Evolutionary conservation across 768 basidiomycete species (phyloP), one percentile per base, ranked within the genome.

Genomic region (Guyanaporus albipodus): DNA sequence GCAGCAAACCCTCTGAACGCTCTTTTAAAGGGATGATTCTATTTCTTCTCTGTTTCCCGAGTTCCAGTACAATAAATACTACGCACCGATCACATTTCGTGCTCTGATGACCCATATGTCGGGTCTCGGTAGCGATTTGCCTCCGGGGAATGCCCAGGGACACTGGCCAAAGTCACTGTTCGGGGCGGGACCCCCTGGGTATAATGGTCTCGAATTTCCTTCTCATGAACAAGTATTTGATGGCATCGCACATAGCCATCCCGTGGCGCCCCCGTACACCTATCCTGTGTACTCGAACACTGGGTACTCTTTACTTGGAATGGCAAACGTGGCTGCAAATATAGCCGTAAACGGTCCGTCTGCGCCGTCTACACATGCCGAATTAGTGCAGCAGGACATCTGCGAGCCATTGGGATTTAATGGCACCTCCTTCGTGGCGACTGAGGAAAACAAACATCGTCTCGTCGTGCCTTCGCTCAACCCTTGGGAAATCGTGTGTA

Each of bases 351-450:
- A 51, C 23, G 57, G 48, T 19, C 44, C 49, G 6, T 49, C 56
- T n/a, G 56, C 55, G 14, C 52, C 50, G 14, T 54, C 54, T 5
- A 70, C 67, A 0, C 70, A 77, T 48, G 68, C 71, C 11, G 73
- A 75, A 9, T 60, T 79, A 15, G 12, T 80, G 15, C 55, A 73
- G 21, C 63, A 71, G 29, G 77, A 80, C 48, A 69, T 80, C n/a
- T 79, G 79, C 58, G 63, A 56, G 4, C 76, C 74, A 2, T 52
- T 80, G 39, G 67, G 68, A 4, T 39, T 77, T 47, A 75, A 73
- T 44, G 59, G 49, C 21, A 74, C 69, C 49, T 72, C 71, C 41
- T 79, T 73, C 53, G 58, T 68, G 15, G 53, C 66, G 4, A 73
- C 76, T 0, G 59, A 64, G 14, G 58, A 63, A n/a, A 66, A 64